A percentile compares a stretch with the other conserved stretches of the same genome.
phyloP scores from a whole-genome alignment of 306 rosid species.

The Casuarina cunninghamiana region DNA sequence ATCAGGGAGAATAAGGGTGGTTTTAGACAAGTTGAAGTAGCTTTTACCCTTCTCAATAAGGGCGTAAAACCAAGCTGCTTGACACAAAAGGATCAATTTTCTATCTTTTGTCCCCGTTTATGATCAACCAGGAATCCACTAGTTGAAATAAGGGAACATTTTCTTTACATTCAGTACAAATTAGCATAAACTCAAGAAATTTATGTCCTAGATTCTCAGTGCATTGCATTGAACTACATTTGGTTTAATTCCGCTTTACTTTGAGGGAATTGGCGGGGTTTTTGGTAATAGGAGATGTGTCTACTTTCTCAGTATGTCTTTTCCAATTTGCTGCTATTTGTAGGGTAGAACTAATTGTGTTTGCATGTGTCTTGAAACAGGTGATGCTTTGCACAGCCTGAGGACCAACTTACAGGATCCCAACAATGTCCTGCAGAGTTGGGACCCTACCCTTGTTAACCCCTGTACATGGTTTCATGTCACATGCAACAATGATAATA shows the following conservation, averaged over 20 bases:
- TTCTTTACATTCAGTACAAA: background rate
- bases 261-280: conserved; percentile 1
- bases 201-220: background rate
- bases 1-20: conserved; percentile 20
- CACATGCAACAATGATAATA: conserved; percentile 96
- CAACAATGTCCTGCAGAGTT: conserved; percentile 93
- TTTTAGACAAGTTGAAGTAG: conserved; percentile 7
- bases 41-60: background rate
- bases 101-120: background rate
- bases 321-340: conserved; percentile 8
- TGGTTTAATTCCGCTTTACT: conserved; percentile 16
- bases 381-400: conserved; percentile 94
- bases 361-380: conserved; percentile 48
- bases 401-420: conserved; percentile 89
- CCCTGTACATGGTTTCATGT: conserved; percentile 99
- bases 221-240: conserved; percentile 3
- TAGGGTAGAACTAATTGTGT: conserved; percentile 21
- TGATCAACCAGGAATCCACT: conserved; percentile 1
- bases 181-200: background rate
- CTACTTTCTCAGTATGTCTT: conserved; percentile 9
- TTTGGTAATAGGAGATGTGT: conserved; percentile 5
- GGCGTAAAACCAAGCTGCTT: background rate
- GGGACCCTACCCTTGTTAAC: conserved; percentile 99
- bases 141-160: background rate
- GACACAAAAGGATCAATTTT: background rate